These are phyloP conservation scores for Blastomyces parvus DNA, from an alignment of 2,329 filamentous ascomycete species.

Conservation along the genomic window DNA sequence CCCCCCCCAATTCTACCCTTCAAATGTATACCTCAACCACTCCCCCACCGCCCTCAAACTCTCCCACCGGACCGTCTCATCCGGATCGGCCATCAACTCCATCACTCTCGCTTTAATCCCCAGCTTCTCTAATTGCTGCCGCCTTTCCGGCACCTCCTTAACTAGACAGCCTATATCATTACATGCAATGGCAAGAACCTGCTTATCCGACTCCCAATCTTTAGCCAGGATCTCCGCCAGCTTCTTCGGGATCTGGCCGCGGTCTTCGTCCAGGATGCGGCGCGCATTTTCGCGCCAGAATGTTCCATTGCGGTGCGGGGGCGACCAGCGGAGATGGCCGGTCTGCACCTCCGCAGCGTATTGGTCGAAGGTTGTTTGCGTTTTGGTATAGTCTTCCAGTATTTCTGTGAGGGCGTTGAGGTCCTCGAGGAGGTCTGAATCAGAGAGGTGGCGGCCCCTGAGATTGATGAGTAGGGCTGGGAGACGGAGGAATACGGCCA, in stretches of 20 bases:
- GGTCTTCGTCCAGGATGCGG: slow-evolving; percentile 73
- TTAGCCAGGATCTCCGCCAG: slow-evolving; percentile 77
- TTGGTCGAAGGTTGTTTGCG: slow-evolving; percentile 57
- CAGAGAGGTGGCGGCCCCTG: slow-evolving; percentile 43
- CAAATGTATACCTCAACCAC: slow-evolving; percentile 64
- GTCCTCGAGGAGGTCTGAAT: slow-evolving; percentile 42
- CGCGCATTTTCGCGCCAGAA: slow-evolving; percentile 92
- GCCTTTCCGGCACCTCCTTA: slow-evolving; percentile 78
- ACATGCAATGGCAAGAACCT: slow-evolving; percentile 82
- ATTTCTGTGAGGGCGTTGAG: slow-evolving; percentile 48
- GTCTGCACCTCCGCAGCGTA: slow-evolving; percentile 74
- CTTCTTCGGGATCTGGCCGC: slow-evolving; percentile 67
- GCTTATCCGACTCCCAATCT: slow-evolving; percentile 74
- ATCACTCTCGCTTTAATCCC: slow-evolving; percentile 81
- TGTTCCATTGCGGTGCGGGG: slow-evolving; percentile 71
- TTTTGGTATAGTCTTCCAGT: slow-evolving; percentile 74
- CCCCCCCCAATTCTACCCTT: slow-evolving; percentile 27
- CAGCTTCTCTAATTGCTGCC: slow-evolving; percentile 68
- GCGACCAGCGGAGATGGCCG: slow-evolving; percentile 85
- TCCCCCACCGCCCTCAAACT: slow-evolving; percentile 74
- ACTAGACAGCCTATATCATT: slow-evolving; percentile 86
- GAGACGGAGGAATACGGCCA: slow-evolving; percentile 75
- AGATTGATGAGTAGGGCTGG: slow-evolving; percentile 53
- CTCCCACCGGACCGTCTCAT: slow-evolving; percentile 88
- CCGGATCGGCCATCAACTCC: slow-evolving; percentile 83